A percentile compares a stretch with the other conserved stretches of the same genome.
Conservation (phyloP, 306 rosid genomes). For the Albizia julibrissin region DNA sequence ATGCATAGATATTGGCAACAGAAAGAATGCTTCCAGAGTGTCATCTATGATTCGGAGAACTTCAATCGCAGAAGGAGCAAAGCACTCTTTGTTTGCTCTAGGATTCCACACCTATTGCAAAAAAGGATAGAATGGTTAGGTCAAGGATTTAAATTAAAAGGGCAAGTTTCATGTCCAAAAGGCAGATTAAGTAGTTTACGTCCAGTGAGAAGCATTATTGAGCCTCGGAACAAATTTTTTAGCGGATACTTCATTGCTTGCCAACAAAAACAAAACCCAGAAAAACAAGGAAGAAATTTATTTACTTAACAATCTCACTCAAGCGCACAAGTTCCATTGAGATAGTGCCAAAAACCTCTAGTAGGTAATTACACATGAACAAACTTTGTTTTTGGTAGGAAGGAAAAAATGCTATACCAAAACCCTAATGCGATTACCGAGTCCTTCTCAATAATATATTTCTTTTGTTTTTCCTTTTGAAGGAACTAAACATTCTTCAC, state of each 20-base stretch:
- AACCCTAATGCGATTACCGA: not conserved
- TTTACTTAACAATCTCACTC: not conserved
- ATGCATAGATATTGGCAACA: slow-evolving; percentile 76
- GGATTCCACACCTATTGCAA: slow-evolving; percentile 78
- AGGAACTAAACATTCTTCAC: not conserved
- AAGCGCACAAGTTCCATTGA: not conserved
- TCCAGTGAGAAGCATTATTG: not conserved
- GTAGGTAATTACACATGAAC: not conserved
- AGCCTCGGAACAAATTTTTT: slow-evolving; percentile 1
- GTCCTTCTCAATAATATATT: not conserved
- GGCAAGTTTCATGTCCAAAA: not conserved
- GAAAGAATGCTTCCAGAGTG: slow-evolving; percentile 86
- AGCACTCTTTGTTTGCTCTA: slow-evolving; percentile 67
- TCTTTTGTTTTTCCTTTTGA: not conserved
- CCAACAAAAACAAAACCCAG: not conserved
- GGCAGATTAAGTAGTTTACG: not conserved
- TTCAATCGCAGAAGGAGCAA: slow-evolving; percentile 83
- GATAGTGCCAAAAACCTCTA: not conserved
- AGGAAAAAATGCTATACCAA: not conserved
- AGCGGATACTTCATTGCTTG: not conserved
- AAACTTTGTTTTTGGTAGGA: not conserved
- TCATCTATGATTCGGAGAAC: slow-evolving; percentile 79
- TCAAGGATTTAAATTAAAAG: not conserved
- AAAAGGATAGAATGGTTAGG: slow-evolving; percentile 12
- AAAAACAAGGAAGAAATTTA: not conserved